These are phyloP conservation scores for Coemansia sp. DNA, from an alignment of 192 early-diverging fungal genomes.

Conservation along the genomic window DNA sequence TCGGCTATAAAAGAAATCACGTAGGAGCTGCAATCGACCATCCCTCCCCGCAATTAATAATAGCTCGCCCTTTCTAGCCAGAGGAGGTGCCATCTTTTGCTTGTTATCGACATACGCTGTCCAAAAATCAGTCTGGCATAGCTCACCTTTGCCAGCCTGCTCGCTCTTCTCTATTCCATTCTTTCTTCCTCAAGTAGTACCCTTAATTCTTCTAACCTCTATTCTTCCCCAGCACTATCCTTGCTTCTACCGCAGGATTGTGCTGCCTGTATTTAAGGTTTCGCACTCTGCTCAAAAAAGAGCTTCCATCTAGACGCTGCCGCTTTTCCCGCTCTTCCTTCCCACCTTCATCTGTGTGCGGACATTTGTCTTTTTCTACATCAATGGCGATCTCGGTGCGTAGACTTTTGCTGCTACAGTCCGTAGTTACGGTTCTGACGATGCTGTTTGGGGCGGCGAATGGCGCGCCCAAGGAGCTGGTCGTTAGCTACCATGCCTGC, in stretches of 20 bases:
- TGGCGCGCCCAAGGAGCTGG: conserved; percentile 28
- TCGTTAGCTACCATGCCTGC: conserved; percentile 43
- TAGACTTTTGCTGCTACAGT: background rate
- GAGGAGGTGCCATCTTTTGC: background rate
- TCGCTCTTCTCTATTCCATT: background rate
- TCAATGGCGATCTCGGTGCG: background rate
- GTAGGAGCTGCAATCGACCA: background rate
- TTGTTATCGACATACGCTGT: background rate
- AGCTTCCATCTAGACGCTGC: conserved; percentile 8
- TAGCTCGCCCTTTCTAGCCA: background rate
- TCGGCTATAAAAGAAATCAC: background rate
- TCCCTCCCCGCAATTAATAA: background rate
- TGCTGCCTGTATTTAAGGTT: background rate
- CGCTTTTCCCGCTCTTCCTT: background rate
- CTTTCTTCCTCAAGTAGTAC: background rate
- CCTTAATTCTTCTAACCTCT: background rate
- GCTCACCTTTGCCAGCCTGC: background rate
- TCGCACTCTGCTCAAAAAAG: background rate
- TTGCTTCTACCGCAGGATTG: background rate
- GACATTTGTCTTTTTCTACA: background rate
- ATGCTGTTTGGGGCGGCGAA: conserved; percentile 7
- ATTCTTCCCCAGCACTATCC: background rate
- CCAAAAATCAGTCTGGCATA: background rate
- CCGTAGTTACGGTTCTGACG: background rate
- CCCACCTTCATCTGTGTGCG: background rate